phyloP scores from a whole-genome alignment of 148 eudicot species.

The Arctostaphylos glauca region DNA sequence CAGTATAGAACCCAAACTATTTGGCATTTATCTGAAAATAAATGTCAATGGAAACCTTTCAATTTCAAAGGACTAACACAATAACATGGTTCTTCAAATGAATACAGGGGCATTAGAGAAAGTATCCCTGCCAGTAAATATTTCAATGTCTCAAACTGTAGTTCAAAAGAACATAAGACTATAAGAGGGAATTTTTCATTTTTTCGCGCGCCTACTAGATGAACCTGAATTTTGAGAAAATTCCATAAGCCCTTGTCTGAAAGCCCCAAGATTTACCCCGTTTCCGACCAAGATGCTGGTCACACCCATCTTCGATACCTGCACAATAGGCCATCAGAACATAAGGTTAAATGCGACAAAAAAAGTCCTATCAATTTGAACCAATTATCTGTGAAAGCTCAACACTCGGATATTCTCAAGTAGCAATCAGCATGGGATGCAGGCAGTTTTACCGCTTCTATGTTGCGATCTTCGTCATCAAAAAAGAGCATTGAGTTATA shows the following conservation, averaged over 20 bases:
- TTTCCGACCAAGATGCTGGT: constrained; percentile 68
- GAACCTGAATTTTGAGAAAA: constrained; percentile 52
- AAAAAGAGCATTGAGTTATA: constrained; percentile 89
- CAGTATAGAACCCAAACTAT: not conserved
- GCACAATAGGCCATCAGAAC: constrained; percentile 47
- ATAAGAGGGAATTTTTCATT: constrained; percentile 5
- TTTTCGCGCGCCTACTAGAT: not conserved
- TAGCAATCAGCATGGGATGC: not conserved
- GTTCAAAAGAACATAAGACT: not conserved
- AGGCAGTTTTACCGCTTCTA: constrained; percentile 48
- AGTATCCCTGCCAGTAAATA: constrained; percentile 1
- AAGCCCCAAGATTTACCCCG: constrained; percentile 69
- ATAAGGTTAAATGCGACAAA: not conserved
- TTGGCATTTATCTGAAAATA: not conserved
- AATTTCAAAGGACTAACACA: not conserved
- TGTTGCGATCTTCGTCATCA: constrained; percentile 91
- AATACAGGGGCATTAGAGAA: constrained; percentile 5
- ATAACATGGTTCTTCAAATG: not conserved
- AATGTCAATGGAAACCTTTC: not conserved
- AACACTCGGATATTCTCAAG: not conserved
- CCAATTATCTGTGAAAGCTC: not conserved
- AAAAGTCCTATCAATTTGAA: not conserved
- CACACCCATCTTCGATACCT: constrained; percentile 76
- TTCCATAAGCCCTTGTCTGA: constrained; percentile 55
- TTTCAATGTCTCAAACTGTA: not conserved